A percentile compares a stretch with the other conserved stretches of the same genome.
phyloP scores from a whole-genome alignment of 176 grass and related monocot genomes.

The Avena sativa region DNA sequence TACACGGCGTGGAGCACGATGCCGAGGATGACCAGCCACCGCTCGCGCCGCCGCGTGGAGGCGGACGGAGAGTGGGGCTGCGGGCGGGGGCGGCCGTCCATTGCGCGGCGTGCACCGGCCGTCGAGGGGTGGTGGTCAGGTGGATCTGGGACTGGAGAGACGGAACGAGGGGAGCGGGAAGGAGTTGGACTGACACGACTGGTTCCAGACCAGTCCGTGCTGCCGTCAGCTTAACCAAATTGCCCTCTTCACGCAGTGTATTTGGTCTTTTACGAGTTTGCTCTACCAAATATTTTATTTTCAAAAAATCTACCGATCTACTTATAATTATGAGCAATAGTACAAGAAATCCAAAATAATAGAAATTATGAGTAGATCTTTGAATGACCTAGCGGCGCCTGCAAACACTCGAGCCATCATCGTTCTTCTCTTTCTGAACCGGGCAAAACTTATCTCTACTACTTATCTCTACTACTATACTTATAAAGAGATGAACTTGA shows the following conservation, averaged over 20 bases:
- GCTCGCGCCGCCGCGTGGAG: constrained; percentile 66
- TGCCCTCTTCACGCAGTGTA: neutral
- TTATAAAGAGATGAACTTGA: too few relatives aligned
- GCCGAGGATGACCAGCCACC: constrained; percentile 85
- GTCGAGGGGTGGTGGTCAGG: constrained; percentile 6
- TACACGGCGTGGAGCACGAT: constrained; percentile 90
- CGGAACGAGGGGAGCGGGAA: constrained; percentile 5
- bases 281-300: too few relatives aligned
- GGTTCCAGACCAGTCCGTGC: neutral
- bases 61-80: constrained; percentile 41
- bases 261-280: neutral
- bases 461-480: too few relatives aligned
- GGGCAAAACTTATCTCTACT: too few relatives aligned
- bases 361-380: too few relatives aligned
- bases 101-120: constrained; percentile 33
- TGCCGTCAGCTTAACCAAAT: neutral
- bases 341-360: too few relatives aligned
- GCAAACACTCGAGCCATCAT: too few relatives aligned
- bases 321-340: too few relatives aligned
- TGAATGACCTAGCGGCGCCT: too few relatives aligned
- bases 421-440: too few relatives aligned
- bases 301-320: too few relatives aligned
- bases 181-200: constrained; percentile 37
- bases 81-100: constrained; percentile 48
- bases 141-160: constrained; percentile 46